Evolutionary conservation across 768 basidiomycete genomes (phyloP), one percentile per base, ranked within the genome.

Genomic region (Erythrobasidium yunnanense): DNA sequence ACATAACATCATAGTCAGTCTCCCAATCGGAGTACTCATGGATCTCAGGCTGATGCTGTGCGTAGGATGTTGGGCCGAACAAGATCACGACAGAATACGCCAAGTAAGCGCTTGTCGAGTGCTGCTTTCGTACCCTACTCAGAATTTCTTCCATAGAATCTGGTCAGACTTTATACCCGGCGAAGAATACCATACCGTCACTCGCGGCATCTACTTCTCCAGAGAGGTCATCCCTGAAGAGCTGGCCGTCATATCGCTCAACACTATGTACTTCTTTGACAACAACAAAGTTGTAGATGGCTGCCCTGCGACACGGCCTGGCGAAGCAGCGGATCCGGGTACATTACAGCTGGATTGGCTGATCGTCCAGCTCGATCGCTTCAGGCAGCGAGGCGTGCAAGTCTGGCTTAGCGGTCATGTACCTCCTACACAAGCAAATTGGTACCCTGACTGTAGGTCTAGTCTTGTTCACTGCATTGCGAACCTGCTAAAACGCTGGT

Each of bases 291-390:
- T 71, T 15, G 70, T 75, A 25, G 73, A 75, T 50, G 73, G 74
- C 3, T 75, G 72, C 55, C 68, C 70, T 4, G 32, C 70, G 0
- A 33, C 52, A 2, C 42, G 78, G 62, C 83, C 79, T 71, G 79
- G 78, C 20, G 80, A 83, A 30, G 38, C 66, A 4, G 68, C 73
- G 1, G 89, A 93, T 74, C 87, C 90, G n/a, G 90, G 90, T 51
- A 88, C 88, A 69, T 79, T 89, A 25, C 80, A 95, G 73, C 80
- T 92, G 70, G 87, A 89, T 75, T 95, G 90, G 90, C 79, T 95
- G 13, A 88, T 88, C 67, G 87, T 87, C 1, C 89, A 90, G 75
- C 78, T 95, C 20, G 77, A 82, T 52, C 77, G 76, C 63, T 90
- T 85, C 75, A 80, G 87, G 66, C 75, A 81, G 2, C 78, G 86